phyloP scores from a whole-genome alignment of 176 grass and related monocot species.

The Rhynchospora tenuis region DNA sequence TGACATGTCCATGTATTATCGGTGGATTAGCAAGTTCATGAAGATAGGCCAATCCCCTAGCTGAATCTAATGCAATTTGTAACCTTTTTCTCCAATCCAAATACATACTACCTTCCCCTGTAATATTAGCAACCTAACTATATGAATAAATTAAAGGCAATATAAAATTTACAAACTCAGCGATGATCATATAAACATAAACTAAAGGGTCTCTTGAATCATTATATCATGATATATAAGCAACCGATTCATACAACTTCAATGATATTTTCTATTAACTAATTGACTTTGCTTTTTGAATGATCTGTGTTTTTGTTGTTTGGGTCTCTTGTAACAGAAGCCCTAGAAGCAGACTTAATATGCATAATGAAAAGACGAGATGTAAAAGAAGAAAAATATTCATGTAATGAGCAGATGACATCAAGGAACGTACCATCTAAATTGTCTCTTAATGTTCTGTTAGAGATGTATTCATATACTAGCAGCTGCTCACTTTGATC shows the following conservation, averaged over 20 bases:
- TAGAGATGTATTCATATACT: conserved; percentile 76
- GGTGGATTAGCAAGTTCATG: conserved; percentile 64
- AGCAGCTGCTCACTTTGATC: conserved; percentile 71
- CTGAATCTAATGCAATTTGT: conserved; percentile 47
- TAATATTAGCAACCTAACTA: conserved; percentile 7
- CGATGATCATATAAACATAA: too few species aligned
- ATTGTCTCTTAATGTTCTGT: conserved; percentile 54
- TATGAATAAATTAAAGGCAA: neutral
- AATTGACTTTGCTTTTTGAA: too few species aligned
- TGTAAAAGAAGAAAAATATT: neutral
- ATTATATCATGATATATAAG: too few species aligned
- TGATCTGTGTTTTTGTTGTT: too few species aligned
- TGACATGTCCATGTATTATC: conserved; percentile 79
- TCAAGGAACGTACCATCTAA: conserved; percentile 39
- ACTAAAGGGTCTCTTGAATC: neutral
- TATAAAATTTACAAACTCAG: neutral
- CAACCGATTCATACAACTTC: too few species aligned
- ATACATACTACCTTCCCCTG: conserved; percentile 36
- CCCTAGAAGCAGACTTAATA: too few species aligned
- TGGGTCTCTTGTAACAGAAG: too few species aligned
- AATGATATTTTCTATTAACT: too few species aligned
- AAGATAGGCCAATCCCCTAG: conserved; percentile 68
- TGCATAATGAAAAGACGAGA: too few species aligned
- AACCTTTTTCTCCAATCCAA: conserved; percentile 74
- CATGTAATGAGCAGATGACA: neutral